phyloP scores from a whole-genome alignment of 2,329 filamentous ascomycete species.

The Sclerotinia minor region DNA sequence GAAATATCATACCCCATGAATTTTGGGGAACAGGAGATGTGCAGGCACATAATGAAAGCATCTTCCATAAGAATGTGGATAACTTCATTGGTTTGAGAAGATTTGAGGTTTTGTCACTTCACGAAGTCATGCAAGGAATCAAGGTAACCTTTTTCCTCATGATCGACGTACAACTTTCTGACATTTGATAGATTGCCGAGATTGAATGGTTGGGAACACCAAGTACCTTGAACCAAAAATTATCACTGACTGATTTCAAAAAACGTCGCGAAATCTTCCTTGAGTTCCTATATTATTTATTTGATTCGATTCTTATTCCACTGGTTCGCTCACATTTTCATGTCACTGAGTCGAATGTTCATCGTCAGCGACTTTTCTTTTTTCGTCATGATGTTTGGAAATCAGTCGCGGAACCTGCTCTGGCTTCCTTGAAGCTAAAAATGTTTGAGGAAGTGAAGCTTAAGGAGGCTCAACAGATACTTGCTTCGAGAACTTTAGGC shows the following conservation, averaged over 20 bases:
- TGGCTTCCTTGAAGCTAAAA: conserved; percentile 63
- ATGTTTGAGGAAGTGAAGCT: conserved; percentile 79
- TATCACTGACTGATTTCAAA: conserved; percentile 67
- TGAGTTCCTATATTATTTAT: conserved; percentile 88
- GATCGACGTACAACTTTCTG: not conserved
- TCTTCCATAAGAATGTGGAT: conserved; percentile 69
- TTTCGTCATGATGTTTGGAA: conserved; percentile 95
- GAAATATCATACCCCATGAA: conserved; percentile 68
- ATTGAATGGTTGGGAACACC: conserved; percentile 73
- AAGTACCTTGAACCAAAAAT: conserved; percentile 50
- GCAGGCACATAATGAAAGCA: conserved; percentile 58
- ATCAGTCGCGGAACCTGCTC: conserved; percentile 69
- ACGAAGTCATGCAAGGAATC: conserved; percentile 73
- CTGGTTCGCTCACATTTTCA: conserved; percentile 87
- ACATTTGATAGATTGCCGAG: conserved; percentile 55
- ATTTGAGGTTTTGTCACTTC: conserved; percentile 78
- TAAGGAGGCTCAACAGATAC: conserved; percentile 55
- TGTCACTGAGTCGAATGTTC: conserved; percentile 82
- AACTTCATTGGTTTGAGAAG: conserved; percentile 74
- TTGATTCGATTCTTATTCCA: conserved; percentile 89
- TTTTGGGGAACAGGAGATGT: conserved; percentile 68
- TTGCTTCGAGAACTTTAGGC: conserved; percentile 66
- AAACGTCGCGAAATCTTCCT: conserved; percentile 79
- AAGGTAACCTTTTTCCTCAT: conserved; percentile 55
- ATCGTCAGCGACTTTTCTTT: conserved; percentile 83